Percentiles rank a stretch among this genome's conserved stretches.
Evolutionary conservation across 169 alveolate genomes (phyloP).

Genomic region (Eimeria necatrix): DNA sequence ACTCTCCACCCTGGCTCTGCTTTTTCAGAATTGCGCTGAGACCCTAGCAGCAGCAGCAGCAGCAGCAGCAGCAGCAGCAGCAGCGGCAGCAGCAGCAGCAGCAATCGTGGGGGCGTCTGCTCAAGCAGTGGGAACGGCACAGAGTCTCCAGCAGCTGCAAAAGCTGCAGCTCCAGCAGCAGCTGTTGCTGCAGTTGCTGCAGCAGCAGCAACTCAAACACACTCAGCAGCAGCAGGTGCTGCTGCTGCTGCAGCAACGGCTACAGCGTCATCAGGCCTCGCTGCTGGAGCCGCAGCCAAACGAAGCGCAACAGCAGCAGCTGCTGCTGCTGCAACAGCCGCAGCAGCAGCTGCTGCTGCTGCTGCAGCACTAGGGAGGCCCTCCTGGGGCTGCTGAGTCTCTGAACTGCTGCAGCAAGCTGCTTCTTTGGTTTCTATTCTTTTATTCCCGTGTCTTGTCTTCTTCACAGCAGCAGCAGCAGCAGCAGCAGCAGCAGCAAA

Average conservation of each 20-base stretch:
- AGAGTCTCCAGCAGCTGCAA: neutral
- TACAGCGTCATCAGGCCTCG: neutral
- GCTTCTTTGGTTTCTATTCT: neutral
- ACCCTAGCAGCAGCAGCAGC: neutral
- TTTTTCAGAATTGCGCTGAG: neutral
- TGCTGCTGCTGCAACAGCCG: neutral
- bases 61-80: constrained; percentile 2
- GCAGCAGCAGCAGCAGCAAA: too few species aligned
- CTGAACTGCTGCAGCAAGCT: neutral
- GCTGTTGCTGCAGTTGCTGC: neutral
- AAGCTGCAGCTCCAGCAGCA: neutral
- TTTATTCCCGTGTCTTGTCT: neutral
- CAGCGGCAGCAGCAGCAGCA: constrained; percentile 10
- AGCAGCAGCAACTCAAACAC: neutral
- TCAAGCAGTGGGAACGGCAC: too few species aligned
- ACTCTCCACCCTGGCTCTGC: neutral
- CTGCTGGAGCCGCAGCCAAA: neutral
- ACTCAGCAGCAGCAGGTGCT: neutral
- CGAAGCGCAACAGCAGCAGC: neutral
- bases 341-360: neutral
- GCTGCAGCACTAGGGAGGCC: neutral
- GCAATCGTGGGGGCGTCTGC: neutral
- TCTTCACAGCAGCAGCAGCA: constrained; percentile 6
- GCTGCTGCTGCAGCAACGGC: neutral
- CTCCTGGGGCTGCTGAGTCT: neutral